Evolutionary conservation across 2,329 filamentous ascomycete genomes (phyloP).

Genomic region (Stachybotrys echinatus): DNA sequence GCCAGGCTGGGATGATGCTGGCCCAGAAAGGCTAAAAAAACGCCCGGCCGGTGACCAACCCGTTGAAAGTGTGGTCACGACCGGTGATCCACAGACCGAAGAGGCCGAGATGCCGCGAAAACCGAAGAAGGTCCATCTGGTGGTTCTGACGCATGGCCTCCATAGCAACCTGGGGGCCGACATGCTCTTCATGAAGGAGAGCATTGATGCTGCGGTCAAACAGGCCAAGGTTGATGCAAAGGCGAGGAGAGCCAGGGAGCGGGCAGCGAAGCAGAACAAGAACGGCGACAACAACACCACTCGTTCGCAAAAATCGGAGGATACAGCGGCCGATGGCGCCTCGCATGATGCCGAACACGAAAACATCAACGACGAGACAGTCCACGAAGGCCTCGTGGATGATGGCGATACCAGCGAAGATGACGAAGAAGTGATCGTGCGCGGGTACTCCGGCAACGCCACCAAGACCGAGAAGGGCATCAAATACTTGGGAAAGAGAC

Average conservation of each 20-base stretch:
- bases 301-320: background rate
- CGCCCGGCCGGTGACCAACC: slow-evolving; percentile 20
- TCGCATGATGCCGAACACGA: slow-evolving; percentile 4
- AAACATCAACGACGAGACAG: slow-evolving; percentile 10
- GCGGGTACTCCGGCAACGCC: slow-evolving; percentile 85
- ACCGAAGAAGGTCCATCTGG: slow-evolving; percentile 79
- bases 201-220: slow-evolving; percentile 78
- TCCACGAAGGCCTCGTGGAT: slow-evolving; percentile 16
- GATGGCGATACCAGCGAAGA: slow-evolving; percentile 58
- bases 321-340: slow-evolving; percentile 7
- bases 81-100: slow-evolving; percentile 21
- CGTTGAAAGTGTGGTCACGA: slow-evolving; percentile 26
- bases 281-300: background rate
- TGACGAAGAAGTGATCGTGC: slow-evolving; percentile 80
- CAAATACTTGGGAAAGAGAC: slow-evolving; percentile 90
- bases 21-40: slow-evolving; percentile 20
- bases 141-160: slow-evolving; percentile 87
- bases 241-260: slow-evolving; percentile 49
- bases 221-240: slow-evolving; percentile 68
- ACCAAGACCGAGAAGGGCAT: slow-evolving; percentile 91
- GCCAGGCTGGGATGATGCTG: slow-evolving; percentile 55
- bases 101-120: slow-evolving; percentile 35
- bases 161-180: slow-evolving; percentile 95
- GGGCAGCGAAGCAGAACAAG: slow-evolving; percentile 21
- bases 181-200: slow-evolving; percentile 96